Conservation (phyloP, 805 yeast species). For the Ogataea neopini region DNA sequence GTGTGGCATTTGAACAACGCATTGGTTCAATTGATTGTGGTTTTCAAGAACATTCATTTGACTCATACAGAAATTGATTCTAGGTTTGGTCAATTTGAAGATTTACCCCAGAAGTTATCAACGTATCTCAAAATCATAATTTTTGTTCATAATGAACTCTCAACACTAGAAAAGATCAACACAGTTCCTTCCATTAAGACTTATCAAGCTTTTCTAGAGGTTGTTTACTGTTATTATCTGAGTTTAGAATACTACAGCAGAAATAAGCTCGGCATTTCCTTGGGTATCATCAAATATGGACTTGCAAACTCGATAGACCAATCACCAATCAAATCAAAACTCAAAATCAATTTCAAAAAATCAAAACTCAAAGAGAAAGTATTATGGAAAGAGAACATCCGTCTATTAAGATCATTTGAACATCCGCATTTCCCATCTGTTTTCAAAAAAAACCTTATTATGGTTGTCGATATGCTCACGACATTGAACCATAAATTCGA, state of each 20-base stretch:
- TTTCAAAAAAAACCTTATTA: constrained; percentile 19
- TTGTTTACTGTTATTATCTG: constrained; percentile 28
- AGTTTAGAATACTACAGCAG: constrained; percentile 28
- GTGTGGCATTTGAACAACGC: constrained; percentile 21
- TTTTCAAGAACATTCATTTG: constrained; percentile 25
- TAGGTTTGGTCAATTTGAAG: constrained; percentile 27
- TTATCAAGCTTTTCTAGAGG: constrained; percentile 18
- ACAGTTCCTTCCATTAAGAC: not conserved
- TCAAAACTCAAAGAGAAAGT: constrained; percentile 22
- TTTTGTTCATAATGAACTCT: constrained; percentile 26
- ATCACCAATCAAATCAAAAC: constrained; percentile 26
- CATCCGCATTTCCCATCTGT: constrained; percentile 19
- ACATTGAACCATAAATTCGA: constrained; percentile 26
- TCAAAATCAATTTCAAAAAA: constrained; percentile 20
- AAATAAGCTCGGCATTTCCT: constrained; percentile 26
- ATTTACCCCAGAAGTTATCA: constrained; percentile 25
- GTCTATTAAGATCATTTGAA: constrained; percentile 16
- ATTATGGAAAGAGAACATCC: constrained; percentile 22
- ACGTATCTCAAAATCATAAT: constrained; percentile 25
- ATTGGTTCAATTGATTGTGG: constrained; percentile 26
- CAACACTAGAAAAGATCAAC: constrained; percentile 12
- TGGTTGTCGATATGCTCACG: constrained; percentile 22
- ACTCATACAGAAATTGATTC: constrained; percentile 23
- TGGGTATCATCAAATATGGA: constrained; percentile 30
- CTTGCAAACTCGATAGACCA: constrained; percentile 29